Evolutionary conservation across 1,139 yeast species (phyloP).

Genomic region (Fermentozyma sake): DNA sequence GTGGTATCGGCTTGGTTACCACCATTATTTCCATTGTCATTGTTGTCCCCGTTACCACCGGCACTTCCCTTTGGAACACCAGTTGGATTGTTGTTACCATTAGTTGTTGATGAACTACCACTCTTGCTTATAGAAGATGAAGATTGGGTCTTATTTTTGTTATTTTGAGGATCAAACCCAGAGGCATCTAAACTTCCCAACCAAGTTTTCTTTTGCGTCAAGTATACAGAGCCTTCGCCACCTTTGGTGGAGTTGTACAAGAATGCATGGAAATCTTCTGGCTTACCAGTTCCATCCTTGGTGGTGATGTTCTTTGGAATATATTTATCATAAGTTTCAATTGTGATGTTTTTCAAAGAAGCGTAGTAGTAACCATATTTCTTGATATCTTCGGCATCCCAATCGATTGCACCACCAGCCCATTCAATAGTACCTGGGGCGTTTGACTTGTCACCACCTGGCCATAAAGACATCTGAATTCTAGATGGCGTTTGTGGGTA

Average conservation of each 20-base stretch:
- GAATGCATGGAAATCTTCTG: constrained; percentile 45
- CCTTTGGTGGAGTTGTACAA: constrained; percentile 50
- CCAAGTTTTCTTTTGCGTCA: constrained; percentile 58
- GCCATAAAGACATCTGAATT: constrained; percentile 87
- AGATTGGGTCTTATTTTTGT: constrained; percentile 9
- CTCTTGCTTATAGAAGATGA: constrained; percentile 7
- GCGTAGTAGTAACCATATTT: constrained; percentile 78
- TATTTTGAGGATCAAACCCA: constrained; percentile 58
- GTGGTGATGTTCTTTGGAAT: constrained; percentile 48
- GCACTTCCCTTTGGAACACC: constrained; percentile 4
- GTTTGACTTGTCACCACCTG: constrained; percentile 70
- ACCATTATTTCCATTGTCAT: too few species aligned
- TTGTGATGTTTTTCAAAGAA: constrained; percentile 52
- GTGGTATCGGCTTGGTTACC: too few species aligned
- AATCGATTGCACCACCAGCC: constrained; percentile 90
- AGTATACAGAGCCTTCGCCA: constrained; percentile 40
- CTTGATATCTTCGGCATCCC: constrained; percentile 71
- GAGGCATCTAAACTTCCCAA: constrained; percentile 57
- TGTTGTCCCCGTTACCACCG: constrained; percentile 5
- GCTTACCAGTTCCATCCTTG: constrained; percentile 34
- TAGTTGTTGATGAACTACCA: constrained; percentile 4
- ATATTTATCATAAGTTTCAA: constrained; percentile 69
- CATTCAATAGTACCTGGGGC: constrained; percentile 79
- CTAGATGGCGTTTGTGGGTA: constrained; percentile 94
- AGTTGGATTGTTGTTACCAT: constrained; percentile 5